These are phyloP conservation scores for Aspergillus brasiliensis DNA, from an alignment of 2,329 filamentous ascomycete genomes.

Conservation along the genomic window DNA sequence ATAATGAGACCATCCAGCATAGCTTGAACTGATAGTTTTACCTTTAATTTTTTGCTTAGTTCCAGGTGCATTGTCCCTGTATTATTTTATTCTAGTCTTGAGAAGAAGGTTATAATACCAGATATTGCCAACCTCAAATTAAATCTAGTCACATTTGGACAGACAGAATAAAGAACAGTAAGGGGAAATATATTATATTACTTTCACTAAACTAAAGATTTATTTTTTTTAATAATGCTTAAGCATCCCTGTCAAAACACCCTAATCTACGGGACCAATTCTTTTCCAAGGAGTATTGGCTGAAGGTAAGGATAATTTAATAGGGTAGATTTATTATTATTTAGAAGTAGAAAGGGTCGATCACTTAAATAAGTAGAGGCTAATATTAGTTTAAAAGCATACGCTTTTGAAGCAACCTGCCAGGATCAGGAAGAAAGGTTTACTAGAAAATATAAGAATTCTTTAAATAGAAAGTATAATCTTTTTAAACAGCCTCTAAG, in stretches of 20 bases:
- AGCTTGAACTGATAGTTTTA: background rate
- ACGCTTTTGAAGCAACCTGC: background rate
- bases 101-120: background rate
- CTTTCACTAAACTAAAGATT: background rate
- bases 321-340: background rate
- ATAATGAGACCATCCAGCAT: background rate
- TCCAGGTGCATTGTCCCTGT: background rate
- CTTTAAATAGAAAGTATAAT: background rate
- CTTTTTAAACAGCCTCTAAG: background rate
- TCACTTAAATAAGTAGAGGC: background rate
- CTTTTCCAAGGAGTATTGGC: background rate
- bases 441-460: background rate
- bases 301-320: background rate
- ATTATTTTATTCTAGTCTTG: background rate
- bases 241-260: background rate
- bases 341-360: background rate
- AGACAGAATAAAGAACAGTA: background rate
- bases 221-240: background rate
- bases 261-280: background rate
- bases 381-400: background rate
- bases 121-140: background rate
- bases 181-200: background rate
- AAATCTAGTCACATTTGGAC: background rate
- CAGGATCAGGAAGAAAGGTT: background rate
- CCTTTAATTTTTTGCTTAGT: background rate